These are phyloP conservation scores for Hypoxylon rickii DNA, from an alignment of 495 filamentous ascomycete species.

Conservation along the genomic window DNA sequence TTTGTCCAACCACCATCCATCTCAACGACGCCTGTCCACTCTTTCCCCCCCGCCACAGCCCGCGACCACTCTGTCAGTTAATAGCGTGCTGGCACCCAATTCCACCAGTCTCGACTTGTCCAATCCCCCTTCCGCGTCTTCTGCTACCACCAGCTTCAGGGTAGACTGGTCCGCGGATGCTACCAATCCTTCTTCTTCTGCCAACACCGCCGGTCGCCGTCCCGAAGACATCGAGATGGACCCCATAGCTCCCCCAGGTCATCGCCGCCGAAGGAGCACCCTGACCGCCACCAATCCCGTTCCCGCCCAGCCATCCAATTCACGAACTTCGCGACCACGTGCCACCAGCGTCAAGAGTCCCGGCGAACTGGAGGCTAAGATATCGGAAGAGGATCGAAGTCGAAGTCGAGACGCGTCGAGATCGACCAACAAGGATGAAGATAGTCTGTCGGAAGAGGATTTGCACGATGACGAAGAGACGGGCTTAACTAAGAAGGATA, in stretches of 20 bases:
- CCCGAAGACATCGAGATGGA: conserved; percentile 55
- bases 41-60: conserved; percentile 19
- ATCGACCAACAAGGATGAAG: conserved; percentile 36
- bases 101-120: conserved; percentile 32
- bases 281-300: conserved; percentile 47
- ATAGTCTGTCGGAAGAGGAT: conserved; percentile 64
- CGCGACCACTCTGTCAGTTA: conserved; percentile 26
- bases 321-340: conserved; percentile 54
- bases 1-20: conserved; percentile 32
- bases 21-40: conserved; percentile 16
- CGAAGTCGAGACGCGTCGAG: conserved; percentile 30
- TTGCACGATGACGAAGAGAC: conserved; percentile 89
- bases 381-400: conserved; percentile 45
- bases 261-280: conserved; percentile 65
- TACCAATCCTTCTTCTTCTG: conserved; percentile 32
- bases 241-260: conserved; percentile 47
- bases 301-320: conserved; percentile 45
- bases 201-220: conserved; percentile 31
- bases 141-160: conserved; percentile 40
- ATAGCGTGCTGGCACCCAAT: conserved; percentile 25
- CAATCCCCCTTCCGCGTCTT: conserved; percentile 38
- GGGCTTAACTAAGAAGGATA: conserved; percentile 75
- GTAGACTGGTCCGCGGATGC: conserved; percentile 38
- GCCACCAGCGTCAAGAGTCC: conserved; percentile 44
- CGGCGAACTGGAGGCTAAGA: conserved; percentile 47